Conservation (phyloP, 306 rosid species). For the Quillaja saponaria region DNA sequence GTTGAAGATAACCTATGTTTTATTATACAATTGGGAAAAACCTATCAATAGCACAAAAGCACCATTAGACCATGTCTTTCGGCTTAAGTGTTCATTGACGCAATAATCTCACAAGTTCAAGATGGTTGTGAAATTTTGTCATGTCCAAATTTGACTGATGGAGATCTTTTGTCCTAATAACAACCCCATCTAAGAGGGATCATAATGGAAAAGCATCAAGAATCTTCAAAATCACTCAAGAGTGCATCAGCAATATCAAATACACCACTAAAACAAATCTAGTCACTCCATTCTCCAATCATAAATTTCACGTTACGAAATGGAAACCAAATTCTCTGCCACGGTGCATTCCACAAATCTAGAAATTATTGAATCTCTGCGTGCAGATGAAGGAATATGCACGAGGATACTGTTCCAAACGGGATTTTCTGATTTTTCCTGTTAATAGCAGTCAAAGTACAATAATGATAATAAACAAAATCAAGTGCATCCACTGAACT, state of each 20-base stretch:
- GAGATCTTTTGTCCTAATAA: slow-evolving; percentile 26
- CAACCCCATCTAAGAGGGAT: slow-evolving; percentile 34
- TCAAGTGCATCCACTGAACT: slow-evolving; percentile 29
- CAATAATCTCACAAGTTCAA: slow-evolving; percentile 32
- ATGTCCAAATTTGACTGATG: slow-evolving; percentile 26
- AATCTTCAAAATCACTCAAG: slow-evolving; percentile 44
- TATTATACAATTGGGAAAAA: slow-evolving; percentile 31
- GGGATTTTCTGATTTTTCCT: slow-evolving; percentile 2
- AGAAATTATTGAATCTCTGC: slow-evolving; percentile 27
- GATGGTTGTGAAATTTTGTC: slow-evolving; percentile 43
- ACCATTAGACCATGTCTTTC: slow-evolving; percentile 57
- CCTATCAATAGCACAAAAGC: slow-evolving; percentile 44
- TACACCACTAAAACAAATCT: slow-evolving; percentile 40
- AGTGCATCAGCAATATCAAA: slow-evolving; percentile 24
- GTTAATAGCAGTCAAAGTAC: slow-evolving; percentile 43
- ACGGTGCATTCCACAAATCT: slow-evolving; percentile 44
- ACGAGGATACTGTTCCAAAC: slow-evolving; percentile 3
- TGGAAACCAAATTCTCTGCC: slow-evolving; percentile 32
- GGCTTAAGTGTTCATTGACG: slow-evolving; percentile 62
- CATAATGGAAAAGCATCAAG: slow-evolving; percentile 28
- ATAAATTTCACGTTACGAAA: slow-evolving; percentile 29
- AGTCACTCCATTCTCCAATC: slow-evolving; percentile 31
- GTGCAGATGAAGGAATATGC: slow-evolving; percentile 26
- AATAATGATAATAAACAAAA: slow-evolving; percentile 39
- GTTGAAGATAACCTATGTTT: slow-evolving; percentile 37